Evolutionary conservation across 176 grass and related monocot genomes (phyloP).

Genomic region (Saccharum officinarum): DNA sequence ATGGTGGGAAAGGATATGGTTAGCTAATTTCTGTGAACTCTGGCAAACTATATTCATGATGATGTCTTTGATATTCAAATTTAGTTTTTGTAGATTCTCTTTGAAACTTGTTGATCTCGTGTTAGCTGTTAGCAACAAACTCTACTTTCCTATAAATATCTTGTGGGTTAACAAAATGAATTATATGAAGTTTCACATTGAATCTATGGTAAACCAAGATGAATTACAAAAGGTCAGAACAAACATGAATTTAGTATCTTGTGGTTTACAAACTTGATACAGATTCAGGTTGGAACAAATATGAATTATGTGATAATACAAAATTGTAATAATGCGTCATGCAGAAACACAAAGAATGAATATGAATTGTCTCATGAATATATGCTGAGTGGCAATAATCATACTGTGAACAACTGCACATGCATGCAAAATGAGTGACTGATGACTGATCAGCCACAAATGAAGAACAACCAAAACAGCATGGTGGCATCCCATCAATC

Average conservation of each 20-base stretch:
- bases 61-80: constrained; percentile 8
- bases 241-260: neutral
- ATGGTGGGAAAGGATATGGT: constrained; percentile 94
- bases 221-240: neutral
- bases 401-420: neutral
- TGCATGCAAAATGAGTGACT: constrained; percentile 8
- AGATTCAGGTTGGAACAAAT: neutral
- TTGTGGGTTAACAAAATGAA: neutral
- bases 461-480: neutral
- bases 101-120: constrained; percentile 6
- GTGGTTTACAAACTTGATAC: neutral
- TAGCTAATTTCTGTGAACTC: constrained; percentile 39
- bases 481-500: constrained; percentile 3
- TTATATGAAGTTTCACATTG: neutral
- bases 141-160: constrained; percentile 17
- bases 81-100: constrained; percentile 21
- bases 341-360: neutral
- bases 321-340: neutral
- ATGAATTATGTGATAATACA: neutral
- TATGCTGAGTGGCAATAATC: neutral
- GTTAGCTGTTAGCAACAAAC: neutral
- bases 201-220: neutral
- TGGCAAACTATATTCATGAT: neutral
- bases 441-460: neutral
- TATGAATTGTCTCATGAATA: neutral